Evolutionary conservation across 345 rosid genomes (phyloP).

Genomic region (Sapria himalayana): DNA sequence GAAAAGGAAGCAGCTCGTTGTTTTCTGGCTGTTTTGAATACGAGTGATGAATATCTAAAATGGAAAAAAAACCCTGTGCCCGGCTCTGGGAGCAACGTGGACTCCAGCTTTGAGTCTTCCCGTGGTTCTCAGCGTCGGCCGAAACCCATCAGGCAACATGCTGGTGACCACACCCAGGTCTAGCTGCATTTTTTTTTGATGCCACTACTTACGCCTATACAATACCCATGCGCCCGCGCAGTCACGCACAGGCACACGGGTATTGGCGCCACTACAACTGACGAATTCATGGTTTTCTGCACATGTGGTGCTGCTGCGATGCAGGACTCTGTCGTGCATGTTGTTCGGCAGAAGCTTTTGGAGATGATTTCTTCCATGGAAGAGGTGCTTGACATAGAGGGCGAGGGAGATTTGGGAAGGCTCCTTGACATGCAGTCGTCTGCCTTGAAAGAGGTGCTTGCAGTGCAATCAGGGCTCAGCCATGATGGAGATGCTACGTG

Average conservation of each 20-base stretch:
- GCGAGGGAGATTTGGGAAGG: constrained; percentile 15
- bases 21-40: constrained; percentile 40
- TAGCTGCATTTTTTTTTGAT: too few relatives aligned
- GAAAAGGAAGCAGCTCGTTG: constrained; percentile 31
- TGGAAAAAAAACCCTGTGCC: constrained; percentile 42
- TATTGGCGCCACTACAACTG: constrained; percentile 1
- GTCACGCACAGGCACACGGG: too few relatives aligned
- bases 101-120: constrained; percentile 10
- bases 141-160: constrained; percentile 23
- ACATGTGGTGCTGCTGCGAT: too few relatives aligned
- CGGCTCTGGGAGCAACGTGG: constrained; percentile 4
- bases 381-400: constrained; percentile 17
- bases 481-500: constrained; percentile 13
- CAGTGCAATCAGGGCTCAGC: constrained; percentile 16
- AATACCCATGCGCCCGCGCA: too few relatives aligned
- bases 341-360: constrained; percentile 30
- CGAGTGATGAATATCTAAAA: constrained; percentile 37
- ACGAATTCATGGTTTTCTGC: not conserved
- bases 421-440: constrained; percentile 26
- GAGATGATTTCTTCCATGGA: constrained; percentile 20
- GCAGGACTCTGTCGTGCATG: constrained; percentile 46
- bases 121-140: constrained; percentile 7
- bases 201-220: too few relatives aligned
- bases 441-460: constrained; percentile 21
- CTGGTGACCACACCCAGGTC: constrained; percentile 75